Conservation (phyloP, 805 yeast genomes). For the Isabelozyma pseudorhagii region DNA sequence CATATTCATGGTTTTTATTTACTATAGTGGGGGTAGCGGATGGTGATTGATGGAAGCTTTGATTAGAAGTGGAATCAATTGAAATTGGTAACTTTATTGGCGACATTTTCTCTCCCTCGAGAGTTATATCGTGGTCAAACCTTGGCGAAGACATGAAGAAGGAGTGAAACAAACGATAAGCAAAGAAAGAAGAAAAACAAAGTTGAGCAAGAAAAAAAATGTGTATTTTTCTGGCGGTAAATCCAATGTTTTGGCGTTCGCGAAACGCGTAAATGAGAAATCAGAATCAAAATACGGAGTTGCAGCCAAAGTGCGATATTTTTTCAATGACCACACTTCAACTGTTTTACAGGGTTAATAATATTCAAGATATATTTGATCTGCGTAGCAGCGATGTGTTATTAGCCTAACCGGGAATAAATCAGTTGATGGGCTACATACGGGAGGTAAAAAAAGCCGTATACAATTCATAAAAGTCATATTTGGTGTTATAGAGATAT, state of each 20-base stretch:
- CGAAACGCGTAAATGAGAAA: background rate
- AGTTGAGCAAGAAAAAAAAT: background rate
- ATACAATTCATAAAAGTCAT: background rate
- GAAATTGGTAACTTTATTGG: constrained; percentile 12
- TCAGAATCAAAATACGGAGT: background rate
- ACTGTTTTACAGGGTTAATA: too few relatives aligned
- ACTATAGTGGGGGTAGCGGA: background rate
- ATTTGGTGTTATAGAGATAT: background rate
- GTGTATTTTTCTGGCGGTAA: background rate
- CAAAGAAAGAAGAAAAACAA: background rate
- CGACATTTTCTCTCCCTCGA: constrained; percentile 11
- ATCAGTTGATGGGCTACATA: background rate
- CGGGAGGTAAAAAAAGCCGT: background rate
- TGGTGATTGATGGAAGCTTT: background rate
- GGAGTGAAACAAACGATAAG: background rate
- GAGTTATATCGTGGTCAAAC: constrained; percentile 2
- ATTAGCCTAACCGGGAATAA: background rate
- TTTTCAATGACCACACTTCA: too few relatives aligned
- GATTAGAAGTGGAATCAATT: background rate
- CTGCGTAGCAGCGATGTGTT: background rate
- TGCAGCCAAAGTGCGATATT: too few relatives aligned
- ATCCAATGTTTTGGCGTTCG: background rate
- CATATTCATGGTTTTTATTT: background rate
- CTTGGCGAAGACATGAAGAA: constrained; percentile 7
- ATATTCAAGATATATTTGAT: background rate